These are phyloP conservation scores for Yamadazyma spencermartinsiae DNA, from an alignment of 1,139 yeast species.

Conservation along the genomic window DNA sequence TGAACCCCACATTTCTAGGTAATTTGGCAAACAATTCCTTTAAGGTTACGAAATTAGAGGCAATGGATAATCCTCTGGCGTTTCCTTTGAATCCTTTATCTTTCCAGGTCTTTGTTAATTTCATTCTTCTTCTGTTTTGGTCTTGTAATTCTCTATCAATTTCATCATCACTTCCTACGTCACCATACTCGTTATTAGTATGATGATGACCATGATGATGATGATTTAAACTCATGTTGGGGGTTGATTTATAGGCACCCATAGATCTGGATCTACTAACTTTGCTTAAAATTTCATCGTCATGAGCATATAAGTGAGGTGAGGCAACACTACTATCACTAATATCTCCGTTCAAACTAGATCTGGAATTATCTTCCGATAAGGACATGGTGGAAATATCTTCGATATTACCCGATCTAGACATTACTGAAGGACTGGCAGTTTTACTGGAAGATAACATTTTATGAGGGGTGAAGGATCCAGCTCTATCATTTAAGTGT, in stretches of 20 bases:
- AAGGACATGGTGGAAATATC: slow-evolving; percentile 12
- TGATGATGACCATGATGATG: slow-evolving; percentile 6
- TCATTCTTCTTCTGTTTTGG: slow-evolving; percentile 67
- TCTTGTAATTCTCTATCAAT: slow-evolving; percentile 39
- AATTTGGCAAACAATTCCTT: slow-evolving; percentile 80
- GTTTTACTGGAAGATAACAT: slow-evolving; percentile 9
- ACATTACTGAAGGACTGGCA: slow-evolving; percentile 8
- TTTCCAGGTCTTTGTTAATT: slow-evolving; percentile 84
- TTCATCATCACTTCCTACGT: slow-evolving; percentile 27
- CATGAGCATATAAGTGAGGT: slow-evolving; percentile 28
- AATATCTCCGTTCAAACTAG: slow-evolving; percentile 10
- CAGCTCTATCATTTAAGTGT: slow-evolving; percentile 48
- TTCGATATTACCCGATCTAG: slow-evolving; percentile 11
- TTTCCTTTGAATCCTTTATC: slow-evolving; percentile 88
- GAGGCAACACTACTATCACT: slow-evolving; percentile 9
- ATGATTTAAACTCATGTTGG: slow-evolving; percentile 17
- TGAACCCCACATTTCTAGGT: slow-evolving; percentile 86
- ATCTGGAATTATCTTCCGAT: slow-evolving; percentile 1
- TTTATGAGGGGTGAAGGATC: slow-evolving; percentile 8
- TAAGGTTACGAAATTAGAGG: slow-evolving; percentile 87
- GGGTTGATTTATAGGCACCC: slow-evolving; percentile 35
- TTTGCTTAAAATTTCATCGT: slow-evolving; percentile 39
- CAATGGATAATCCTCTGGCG: slow-evolving; percentile 84
- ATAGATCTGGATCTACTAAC: slow-evolving; percentile 41
- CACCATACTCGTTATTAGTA: slow-evolving; percentile 7